Conservation (phyloP, 73 alveolate species). For the Tetrahymena malaccensis region DNA sequence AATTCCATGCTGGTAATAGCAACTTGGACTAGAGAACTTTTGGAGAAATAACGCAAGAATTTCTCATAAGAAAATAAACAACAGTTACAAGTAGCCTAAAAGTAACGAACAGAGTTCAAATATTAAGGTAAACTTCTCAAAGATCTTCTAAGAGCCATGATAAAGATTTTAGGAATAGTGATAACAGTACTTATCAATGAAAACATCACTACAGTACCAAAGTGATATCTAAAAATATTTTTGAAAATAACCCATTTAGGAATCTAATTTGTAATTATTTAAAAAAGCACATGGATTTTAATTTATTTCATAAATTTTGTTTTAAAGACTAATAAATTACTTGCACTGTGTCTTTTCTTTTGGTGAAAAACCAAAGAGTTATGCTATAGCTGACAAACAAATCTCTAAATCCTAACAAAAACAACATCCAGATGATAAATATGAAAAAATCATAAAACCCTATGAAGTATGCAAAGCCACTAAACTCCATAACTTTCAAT, state of each 20-base stretch:
- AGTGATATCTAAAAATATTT: slow-evolving; percentile 19
- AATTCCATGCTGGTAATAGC: slow-evolving; percentile 32
- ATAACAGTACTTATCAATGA: slow-evolving; percentile 1
- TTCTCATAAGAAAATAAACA: slow-evolving; percentile 29
- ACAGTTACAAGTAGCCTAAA: slow-evolving; percentile 27
- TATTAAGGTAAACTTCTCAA: slow-evolving; percentile 28
- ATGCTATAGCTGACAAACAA: slow-evolving; percentile 19
- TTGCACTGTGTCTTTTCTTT: slow-evolving; percentile 24
- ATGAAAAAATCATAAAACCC: not conserved
- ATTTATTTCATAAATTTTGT: too few relatives aligned
- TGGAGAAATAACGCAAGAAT: slow-evolving; percentile 29
- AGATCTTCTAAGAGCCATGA: slow-evolving; percentile 2
- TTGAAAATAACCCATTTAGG: slow-evolving; percentile 1
- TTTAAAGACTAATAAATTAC: not conserved
- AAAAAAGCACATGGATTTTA: too few relatives aligned
- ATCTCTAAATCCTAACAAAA: slow-evolving; percentile 11
- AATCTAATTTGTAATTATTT: not conserved
- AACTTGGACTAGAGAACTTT: slow-evolving; percentile 31
- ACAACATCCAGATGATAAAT: not conserved
- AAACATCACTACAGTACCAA: slow-evolving; percentile 22
- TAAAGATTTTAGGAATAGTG: slow-evolving; percentile 12
- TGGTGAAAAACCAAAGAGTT: slow-evolving; percentile 36
- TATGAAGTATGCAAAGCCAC: not conserved
- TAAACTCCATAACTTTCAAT: not conserved
- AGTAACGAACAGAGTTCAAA: slow-evolving; percentile 19